Evolutionary conservation across 108 stramenopile genomes (phyloP), one percentile per base, ranked within the genome.

Genomic region (Seminavis robusta): DNA sequence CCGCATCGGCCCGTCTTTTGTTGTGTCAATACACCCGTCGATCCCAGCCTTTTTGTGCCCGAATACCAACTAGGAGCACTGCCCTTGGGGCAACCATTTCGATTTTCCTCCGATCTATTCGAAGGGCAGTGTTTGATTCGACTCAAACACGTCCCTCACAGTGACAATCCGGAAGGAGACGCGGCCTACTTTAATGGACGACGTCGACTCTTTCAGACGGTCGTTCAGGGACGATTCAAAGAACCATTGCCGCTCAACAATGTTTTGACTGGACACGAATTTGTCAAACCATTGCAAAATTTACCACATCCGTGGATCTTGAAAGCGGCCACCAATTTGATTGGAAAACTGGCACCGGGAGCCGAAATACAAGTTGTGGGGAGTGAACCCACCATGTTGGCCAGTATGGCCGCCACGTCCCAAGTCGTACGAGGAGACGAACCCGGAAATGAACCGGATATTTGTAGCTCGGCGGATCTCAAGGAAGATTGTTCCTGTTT

Each of bases 171-270:
- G 8, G 40, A 56, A 15, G 69, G 43, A 30, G 73, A 72, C 34
- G 47, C 23, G 9, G 48, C 53, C 17, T 83, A 83, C 24, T 83
- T 83, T 54, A 32, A 53, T n/a, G 74, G 75, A n/a, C 49, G 71
- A 5, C 64, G 68, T 42, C 41, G 81, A 11, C 57, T 61, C 0
- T 79, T 76, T 59, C 81, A 83, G 52, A 56, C 41, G 30, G 50
- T 83, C 1, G 64, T 79, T 1, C 81, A 83, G 44, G 81, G 81
- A 4, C 44, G 53, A 23, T 79, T 83, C 72, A 83, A 79, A 48
- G 77, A 79, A 38, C 41, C 70, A 31, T 59, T 83, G 1, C n/a
- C 16, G 17, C 64, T 79, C 7, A 56, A 56, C 9, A 77, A 83
- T 28, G 65, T 83, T 10, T 24, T 73, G 16, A 83, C 67, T 13